Base-by-base conservation (phyloP, 768 basidiomycete species). In the Russula sp. region DNA sequence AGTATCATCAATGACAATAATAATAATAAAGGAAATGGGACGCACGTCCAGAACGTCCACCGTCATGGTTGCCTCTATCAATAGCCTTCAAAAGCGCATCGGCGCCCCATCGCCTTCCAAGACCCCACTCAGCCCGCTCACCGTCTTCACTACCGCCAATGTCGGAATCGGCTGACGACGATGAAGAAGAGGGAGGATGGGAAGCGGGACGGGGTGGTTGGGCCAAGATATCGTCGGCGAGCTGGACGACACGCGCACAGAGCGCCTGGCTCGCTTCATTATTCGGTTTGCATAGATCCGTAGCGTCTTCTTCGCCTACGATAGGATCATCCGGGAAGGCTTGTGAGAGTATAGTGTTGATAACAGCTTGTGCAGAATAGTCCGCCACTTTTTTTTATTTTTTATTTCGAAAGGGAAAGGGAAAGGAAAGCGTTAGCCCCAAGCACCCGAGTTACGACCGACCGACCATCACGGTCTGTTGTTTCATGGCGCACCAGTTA, bases 221-320 rank as follows among this genome's bases (percentile, higher is more conserved):
- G 0, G 80, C 79, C 49, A 97, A 78, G 0, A 89, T 84, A 42
- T 92, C 89, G 71, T 92, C 94, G 3, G 94, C 91, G 32, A 99
- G 86, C 38, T 82, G 76, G 49, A 92, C 81, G 64, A 98, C 90
- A 49, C 90, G 83, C 28, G 84, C 78, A 42, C 84, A 72, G 57
- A 94, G 75, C 0, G 68, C 71, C 10, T 65, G 70, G 3, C 80
- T 82, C 2, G 38, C 16, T 32, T 18, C 9, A 5, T 30, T 30
- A 20, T 42, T 55, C n/a, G 49, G n/a, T 18, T 71, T 73, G 8
- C 89, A 83, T 22, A 98, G 76, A 59, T 93, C 91, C 0, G 84
- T 79, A 0, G 96, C 88, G 73, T 97, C 93, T 75, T 99, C 96
- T 75, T 99, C 97, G 36, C 95, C 97, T 44, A 98, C 88, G 72